Base-by-base conservation (phyloP, 2,329 filamentous ascomycete genomes). In the Thielaviopsis ethacetica region DNA sequence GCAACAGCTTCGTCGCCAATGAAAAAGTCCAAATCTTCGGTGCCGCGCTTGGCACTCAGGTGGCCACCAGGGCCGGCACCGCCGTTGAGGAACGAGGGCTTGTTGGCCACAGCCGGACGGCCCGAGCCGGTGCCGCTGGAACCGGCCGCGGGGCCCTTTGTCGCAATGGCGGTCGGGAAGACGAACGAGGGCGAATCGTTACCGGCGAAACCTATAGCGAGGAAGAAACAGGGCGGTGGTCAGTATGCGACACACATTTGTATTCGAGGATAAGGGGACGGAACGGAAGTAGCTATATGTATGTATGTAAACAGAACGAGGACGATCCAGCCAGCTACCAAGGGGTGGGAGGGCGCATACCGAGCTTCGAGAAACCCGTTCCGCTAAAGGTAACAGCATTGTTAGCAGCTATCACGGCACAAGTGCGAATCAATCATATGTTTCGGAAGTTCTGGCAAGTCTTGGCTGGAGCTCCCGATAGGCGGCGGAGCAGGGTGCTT, bases 171-270 rank as follows among this genome's bases (percentile, higher is more conserved):
- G 59, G 93, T 98, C 63, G 93, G 93, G 73, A 98, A 98, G 69
- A 98, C 93, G 77, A 97, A 98, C 60, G 93, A 98, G 49, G 93
- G 93, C 65, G 93, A 95, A 74, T 98, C 93, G 75, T 98, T 98
- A 74, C 93, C 93, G 74, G 93, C 93, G 73, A 98, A 98, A 75
- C 91, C 91, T 96, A 66, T 59, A 59, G 59, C 60, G 13, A 57
- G 59, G 50, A 61, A 53, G 27, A 26, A 49, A 19, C 62, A 61
- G 5, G n/a, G 49, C 58, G 38, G 34, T 22, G 54, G 57, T 59
- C 54, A 61, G 61, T 6, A 59, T 49, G 21, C 50, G 55, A 53
- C 52, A 21, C 38, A 53, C 52, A 21, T 26, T 38, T 7, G 50
- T 41, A 50, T 53, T 56, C 38, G 54, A 47, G 53, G 21, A 55